Base-by-base conservation (phyloP, 1,139 yeast species). In the Schwanniomyces etchellsii region DNA sequence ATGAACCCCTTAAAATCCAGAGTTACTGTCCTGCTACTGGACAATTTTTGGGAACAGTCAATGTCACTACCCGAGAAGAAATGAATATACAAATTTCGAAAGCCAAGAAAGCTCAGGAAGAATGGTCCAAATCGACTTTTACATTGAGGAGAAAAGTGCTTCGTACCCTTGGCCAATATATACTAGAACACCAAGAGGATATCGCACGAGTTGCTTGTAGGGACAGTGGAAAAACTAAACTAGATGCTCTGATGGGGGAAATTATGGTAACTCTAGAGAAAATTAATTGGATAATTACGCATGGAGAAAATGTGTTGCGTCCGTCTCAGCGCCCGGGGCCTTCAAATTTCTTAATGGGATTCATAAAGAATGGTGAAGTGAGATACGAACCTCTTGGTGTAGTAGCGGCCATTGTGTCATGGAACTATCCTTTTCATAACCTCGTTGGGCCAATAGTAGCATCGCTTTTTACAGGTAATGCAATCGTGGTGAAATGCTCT, bases 401-500 rank as follows among this genome's bases (percentile, higher is more conserved):
- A 3, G 93, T 91, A 13, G 74, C 94, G 4, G 95, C 97, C 0
- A 66, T 91, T 41, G 86, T 91, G 2, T 85, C 96, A 4, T 91
- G 98, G 98, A 91, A 91, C 50, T 91, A 91, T 50, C 97, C 98
- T 1, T 81, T 81, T 56, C 97, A 91, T 52, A 91, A 91, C 54
- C 61, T 89, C 32, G 64, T 91, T 72, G 96, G 96, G 2, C 98
- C 98, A 2, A 66, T 89, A 1, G 78, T 89, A 36, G 94, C 96
- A 2, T 75, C 93, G 1, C 57, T 91, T 16, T 85, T 88, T 51
- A 76, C 95, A 4, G 98, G 98, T 5, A 89, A 91, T 52, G 89
- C 91, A 9, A 79, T 88, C 32, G 78, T 91, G 4, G 79, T 91
- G 31, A 91, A 91, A 54, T 89, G 98, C 57, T 84, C 96, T 4